Percentiles rank a stretch among this genome's conserved stretches.
phyloP scores from a whole-genome alignment of 1,139 yeast genomes.

The Sugiyamaella xylanicola region DNA sequence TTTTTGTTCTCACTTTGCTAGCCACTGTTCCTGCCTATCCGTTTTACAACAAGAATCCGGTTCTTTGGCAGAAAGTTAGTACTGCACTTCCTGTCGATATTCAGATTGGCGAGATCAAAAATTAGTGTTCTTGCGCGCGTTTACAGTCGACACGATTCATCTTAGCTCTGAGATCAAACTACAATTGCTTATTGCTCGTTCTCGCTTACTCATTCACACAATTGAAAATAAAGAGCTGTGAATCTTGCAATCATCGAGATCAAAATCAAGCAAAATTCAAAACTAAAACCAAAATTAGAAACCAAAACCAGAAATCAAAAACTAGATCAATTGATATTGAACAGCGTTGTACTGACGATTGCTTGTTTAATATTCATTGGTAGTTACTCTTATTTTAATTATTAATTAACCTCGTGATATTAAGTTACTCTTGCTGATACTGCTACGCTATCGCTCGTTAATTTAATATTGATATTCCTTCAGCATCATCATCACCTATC shows the following conservation, averaged over 20 bases:
- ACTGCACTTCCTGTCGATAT: conserved; percentile 8
- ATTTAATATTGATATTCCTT: no score
- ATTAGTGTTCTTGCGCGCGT: no score
- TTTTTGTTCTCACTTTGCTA: conserved; percentile 44
- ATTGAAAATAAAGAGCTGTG: no score
- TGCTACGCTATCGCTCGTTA: not conserved
- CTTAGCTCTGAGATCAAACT: no score
- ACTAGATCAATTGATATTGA: not conserved
- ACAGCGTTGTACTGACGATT: not conserved
- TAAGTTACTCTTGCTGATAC: not conserved
- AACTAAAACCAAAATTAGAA: not conserved
- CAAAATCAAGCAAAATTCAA: not conserved
- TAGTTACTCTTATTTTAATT: not conserved
- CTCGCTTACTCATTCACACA: no score
- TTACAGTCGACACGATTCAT: no score
- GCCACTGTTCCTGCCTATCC: conserved; percentile 62
- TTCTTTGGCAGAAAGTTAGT: conserved; percentile 44
- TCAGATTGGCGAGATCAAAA: not conserved
- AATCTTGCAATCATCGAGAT: not conserved
- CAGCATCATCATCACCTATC: no score
- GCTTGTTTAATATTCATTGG: not conserved
- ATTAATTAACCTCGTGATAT: not conserved
- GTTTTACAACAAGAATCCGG: conserved; percentile 51
- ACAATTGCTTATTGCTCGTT: no score
- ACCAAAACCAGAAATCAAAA: not conserved